Evolutionary conservation across 306 rosid genomes (phyloP).

Genomic region (Lathyrus sativus): DNA sequence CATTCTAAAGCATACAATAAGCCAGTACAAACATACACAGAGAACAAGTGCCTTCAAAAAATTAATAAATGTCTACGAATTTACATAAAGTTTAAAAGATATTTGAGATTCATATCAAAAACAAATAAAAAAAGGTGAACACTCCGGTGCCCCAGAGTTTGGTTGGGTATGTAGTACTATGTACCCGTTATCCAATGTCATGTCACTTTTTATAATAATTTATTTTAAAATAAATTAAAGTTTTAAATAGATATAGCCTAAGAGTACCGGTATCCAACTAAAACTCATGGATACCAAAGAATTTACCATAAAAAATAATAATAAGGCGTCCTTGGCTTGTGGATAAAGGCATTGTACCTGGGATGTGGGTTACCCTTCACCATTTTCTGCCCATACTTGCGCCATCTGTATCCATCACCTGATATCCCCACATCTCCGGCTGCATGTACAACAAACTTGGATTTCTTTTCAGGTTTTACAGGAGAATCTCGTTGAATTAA

Average conservation of each 20-base stretch:
- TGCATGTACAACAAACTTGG: conserved; percentile 86
- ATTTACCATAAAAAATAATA: not conserved
- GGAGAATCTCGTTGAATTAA: conserved; percentile 48
- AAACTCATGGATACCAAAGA: not conserved
- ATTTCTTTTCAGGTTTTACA: conserved; percentile 68
- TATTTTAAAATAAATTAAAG: too few relatives aligned
- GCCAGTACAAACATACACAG: not conserved
- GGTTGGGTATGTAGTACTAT: too few relatives aligned
- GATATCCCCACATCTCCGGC: conserved; percentile 91
- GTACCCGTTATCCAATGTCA: too few relatives aligned
- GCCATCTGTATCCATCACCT: conserved; percentile 96
- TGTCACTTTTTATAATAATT: too few relatives aligned
- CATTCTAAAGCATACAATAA: not conserved
- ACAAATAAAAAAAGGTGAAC: not conserved
- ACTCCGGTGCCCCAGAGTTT: too few relatives aligned
- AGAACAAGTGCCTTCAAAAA: not conserved
- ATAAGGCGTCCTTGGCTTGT: conserved; percentile 1
- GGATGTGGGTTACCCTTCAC: conserved; percentile 95
- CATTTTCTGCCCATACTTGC: conserved; percentile 99
- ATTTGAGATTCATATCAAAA: conserved; percentile 17
- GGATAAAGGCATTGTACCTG: conserved; percentile 54
- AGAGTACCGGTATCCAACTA: too few relatives aligned
- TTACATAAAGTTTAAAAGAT: not conserved
- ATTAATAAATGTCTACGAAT: not conserved
- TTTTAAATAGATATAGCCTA: too few relatives aligned